Conservation (phyloP, 495 filamentous ascomycete species). For the Penicillium flavigenum region DNA sequence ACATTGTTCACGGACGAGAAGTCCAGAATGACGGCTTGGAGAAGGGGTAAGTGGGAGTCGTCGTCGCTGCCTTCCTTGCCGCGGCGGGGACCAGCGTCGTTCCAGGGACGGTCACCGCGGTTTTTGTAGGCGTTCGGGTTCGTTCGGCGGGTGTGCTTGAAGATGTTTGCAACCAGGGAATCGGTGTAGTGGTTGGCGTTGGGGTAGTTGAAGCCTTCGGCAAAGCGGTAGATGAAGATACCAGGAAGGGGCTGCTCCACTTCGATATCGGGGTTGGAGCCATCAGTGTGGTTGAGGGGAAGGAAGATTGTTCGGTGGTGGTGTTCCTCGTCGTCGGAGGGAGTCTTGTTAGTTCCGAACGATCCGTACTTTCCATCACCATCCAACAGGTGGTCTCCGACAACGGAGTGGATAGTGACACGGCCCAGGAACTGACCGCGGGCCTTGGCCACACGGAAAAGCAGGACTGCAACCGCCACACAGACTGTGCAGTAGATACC, state of each 20-base stretch:
- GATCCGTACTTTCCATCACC: conserved; percentile 57
- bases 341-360: conserved; percentile 39
- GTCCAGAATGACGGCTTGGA: conserved; percentile 93
- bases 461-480: conserved; percentile 71
- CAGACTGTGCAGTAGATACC: conserved; percentile 87
- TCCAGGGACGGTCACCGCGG: conserved; percentile 91
- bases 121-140: conserved; percentile 60
- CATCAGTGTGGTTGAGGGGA: conserved; percentile 84
- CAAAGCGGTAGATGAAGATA: conserved; percentile 96
- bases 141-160: conserved; percentile 73
- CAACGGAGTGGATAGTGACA: conserved; percentile 84
- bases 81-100: conserved; percentile 78
- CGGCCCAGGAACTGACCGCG: conserved; percentile 84
- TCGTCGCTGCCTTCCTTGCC: conserved; percentile 48
- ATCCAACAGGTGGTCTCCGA: conserved; percentile 79
- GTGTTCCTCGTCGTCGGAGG: conserved; percentile 30
- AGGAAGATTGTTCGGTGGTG: conserved; percentile 74
- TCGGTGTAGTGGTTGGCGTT: conserved; percentile 93
- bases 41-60: conserved; percentile 62
- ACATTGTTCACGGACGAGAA: conserved; percentile 96
- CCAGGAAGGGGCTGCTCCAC: conserved; percentile 82
- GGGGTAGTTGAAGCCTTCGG: conserved; percentile 95
- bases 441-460: conserved; percentile 83
- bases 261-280: conserved; percentile 83
- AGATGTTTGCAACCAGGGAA: conserved; percentile 70